Base-by-base conservation (phyloP, 148 eudicot genomes). In the Linanthus parryae region DNA sequence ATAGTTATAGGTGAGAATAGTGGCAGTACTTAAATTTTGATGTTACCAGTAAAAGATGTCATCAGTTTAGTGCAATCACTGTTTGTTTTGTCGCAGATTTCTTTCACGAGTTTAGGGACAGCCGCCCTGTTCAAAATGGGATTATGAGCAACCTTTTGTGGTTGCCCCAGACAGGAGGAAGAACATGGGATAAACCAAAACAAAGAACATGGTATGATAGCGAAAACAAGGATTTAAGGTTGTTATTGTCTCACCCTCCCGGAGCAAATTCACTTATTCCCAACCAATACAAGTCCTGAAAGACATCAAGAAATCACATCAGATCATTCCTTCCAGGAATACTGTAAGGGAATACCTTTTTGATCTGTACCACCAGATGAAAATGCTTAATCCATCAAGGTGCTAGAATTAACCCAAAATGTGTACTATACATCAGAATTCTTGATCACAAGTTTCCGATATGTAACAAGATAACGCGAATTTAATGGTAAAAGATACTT, bases 211-310 rank as follows among this genome's bases (percentile, higher is more conserved):
- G 23, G 23, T 19, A 19, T 42, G 2, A 42, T 5, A 1, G 6
- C 3, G 20, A 13, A 42, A 20, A 10, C 45, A 14, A 42, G 4
- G 1, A 42, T 16, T 7, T 14, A 16, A 42, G 45, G 6, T 42
- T 42, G 7, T n/a, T n/a, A n/a, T n/a, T 42, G 14, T 46, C 82
- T 72, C 59, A 76, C 77, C 71, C 77, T 72, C 69, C 66, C 16
- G 74, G 69, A 39, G 56, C 14, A 39, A 76, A 76, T 44, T 76
- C 69, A 37, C 59, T 20, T 7, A 71, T 11, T 25, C 82, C 82
- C 42, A 72, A 44, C 82, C 74, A 65, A 28, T 57, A 56, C 40
- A 76, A 28, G 36, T 11, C 71, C 81, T 72, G 77, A 47, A 17
- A 25, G 18, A 43, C 48, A 52, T 40, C 3, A 15, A 10, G 13